These are phyloP conservation scores for Phytophthora kernoviae DNA, from an alignment of 352 stramenopile species.

Conservation along the genomic window DNA sequence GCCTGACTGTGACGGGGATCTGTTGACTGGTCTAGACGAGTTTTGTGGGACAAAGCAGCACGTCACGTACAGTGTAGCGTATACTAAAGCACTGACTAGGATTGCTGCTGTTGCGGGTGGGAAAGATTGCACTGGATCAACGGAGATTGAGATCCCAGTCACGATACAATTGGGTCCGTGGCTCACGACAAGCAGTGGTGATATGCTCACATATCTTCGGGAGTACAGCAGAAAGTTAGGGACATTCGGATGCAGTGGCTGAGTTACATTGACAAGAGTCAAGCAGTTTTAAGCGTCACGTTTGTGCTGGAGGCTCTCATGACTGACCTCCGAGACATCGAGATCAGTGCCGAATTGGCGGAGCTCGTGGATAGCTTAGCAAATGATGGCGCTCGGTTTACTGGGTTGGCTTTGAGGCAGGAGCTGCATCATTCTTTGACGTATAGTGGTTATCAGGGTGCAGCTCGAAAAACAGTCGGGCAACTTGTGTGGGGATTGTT, in stretches of 20 bases:
- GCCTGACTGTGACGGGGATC: conserved; percentile 8
- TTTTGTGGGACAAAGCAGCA: conserved; percentile 32
- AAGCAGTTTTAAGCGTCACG: conserved; percentile 13
- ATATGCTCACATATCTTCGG: conserved; percentile 21
- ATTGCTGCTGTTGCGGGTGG: conserved; percentile 14
- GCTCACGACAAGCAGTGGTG: conserved; percentile 14
- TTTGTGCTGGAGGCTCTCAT: conserved; percentile 30
- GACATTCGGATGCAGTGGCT: conserved; percentile 19
- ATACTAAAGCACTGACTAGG: conserved; percentile 17
- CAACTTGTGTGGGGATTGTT: conserved; percentile 22
- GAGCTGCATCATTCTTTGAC: conserved; percentile 10
- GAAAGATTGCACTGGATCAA: conserved; percentile 19
- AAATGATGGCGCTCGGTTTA: conserved; percentile 21
- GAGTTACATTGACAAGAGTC: not conserved
- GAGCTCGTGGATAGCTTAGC: conserved; percentile 21
- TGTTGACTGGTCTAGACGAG: conserved; percentile 12
- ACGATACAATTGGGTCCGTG: conserved; percentile 27
- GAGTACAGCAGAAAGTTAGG: conserved; percentile 18
- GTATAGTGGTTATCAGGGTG: conserved; percentile 12
- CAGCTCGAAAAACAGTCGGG: conserved; percentile 18
- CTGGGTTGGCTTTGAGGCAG: conserved; percentile 20
- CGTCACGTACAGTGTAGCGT: conserved; percentile 13
- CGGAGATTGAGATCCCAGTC: conserved; percentile 33
- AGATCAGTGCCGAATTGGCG: conserved; percentile 19
- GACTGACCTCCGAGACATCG: conserved; percentile 18